Conservation (phyloP, 1,284 basidiomycete species). For the Chondrostereum purpureum region DNA sequence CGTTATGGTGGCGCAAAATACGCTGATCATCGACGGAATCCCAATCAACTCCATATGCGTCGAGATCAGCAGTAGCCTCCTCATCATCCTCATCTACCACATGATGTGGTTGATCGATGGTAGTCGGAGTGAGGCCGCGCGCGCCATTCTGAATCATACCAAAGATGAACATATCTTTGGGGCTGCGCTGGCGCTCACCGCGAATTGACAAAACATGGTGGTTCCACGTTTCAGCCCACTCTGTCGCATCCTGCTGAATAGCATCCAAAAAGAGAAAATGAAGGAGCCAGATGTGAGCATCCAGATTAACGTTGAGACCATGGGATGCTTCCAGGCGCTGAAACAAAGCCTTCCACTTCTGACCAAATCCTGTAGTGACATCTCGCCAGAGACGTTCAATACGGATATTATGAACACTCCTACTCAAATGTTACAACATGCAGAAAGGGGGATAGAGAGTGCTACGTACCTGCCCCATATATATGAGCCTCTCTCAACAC, state of each 20-base stretch:
- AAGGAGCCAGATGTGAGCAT: conserved; percentile 8
- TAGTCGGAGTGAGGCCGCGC: not conserved
- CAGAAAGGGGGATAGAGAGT: not conserved
- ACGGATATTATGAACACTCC: conserved; percentile 6
- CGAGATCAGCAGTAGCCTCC: not conserved
- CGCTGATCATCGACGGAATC: not conserved
- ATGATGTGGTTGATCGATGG: not conserved
- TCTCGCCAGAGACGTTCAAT: conserved; percentile 10
- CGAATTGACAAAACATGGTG: conserved; percentile 2
- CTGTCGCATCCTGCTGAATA: conserved; percentile 2
- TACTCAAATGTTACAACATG: not conserved
- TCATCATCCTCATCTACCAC: conserved; percentile 1
- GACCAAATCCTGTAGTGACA: conserved; percentile 5
- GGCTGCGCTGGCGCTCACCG: not conserved
- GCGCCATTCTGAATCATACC: conserved; percentile 5
- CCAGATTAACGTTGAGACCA: conserved; percentile 2
- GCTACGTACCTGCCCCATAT: conserved; percentile 23
- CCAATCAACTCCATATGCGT: conserved; percentile 1
- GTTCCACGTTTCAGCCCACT: conserved; percentile 6
- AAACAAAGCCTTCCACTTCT: conserved; percentile 9
- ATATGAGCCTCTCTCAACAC: conserved; percentile 19
- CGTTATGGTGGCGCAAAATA: not conserved
- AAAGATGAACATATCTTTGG: conserved; percentile 7
- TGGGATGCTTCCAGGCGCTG: conserved; percentile 2
- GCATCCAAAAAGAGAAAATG: conserved; percentile 6